Conservation (phyloP, 176 grass and related monocot species). For the Cenchrus fungigraminus region DNA sequence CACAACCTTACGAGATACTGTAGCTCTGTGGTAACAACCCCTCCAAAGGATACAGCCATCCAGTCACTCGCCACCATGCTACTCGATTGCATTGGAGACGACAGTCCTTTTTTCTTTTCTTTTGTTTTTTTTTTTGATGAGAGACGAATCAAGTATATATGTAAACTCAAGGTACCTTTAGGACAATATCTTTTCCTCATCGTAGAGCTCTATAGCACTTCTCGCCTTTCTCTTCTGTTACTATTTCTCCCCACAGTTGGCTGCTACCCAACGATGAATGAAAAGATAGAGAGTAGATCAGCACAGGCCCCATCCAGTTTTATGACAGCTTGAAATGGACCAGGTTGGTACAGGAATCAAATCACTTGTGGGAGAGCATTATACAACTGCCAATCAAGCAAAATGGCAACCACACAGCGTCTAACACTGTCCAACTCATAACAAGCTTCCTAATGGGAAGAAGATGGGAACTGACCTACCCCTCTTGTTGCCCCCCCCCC, state of each 20-base stretch:
- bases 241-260: neutral
- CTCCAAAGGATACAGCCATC: neutral
- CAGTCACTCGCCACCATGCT: too few relatives aligned
- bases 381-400: neutral
- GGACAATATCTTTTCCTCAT: neutral
- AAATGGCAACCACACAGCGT: constrained; percentile 10
- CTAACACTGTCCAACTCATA: constrained; percentile 16
- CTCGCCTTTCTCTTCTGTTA: neutral
- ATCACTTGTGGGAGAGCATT: constrained; percentile 19
- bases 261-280: constrained; percentile 4
- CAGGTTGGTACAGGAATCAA: constrained; percentile 41
- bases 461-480: constrained; percentile 33
- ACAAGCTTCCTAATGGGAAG: constrained; percentile 20
- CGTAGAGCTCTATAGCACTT: neutral
- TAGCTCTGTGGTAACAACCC: neutral
- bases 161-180: too few relatives aligned
- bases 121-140: too few relatives aligned
- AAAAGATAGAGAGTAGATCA: constrained; percentile 24
- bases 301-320: neutral
- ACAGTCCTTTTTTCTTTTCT: too few relatives aligned
- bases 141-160: too few relatives aligned
- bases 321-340: constrained; percentile 23
- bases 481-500: neutral
- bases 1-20: neutral
- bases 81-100: too few relatives aligned